phyloP scores from a whole-genome alignment of 2,329 filamentous ascomycete genomes.

The Huntiella moniliformis region DNA sequence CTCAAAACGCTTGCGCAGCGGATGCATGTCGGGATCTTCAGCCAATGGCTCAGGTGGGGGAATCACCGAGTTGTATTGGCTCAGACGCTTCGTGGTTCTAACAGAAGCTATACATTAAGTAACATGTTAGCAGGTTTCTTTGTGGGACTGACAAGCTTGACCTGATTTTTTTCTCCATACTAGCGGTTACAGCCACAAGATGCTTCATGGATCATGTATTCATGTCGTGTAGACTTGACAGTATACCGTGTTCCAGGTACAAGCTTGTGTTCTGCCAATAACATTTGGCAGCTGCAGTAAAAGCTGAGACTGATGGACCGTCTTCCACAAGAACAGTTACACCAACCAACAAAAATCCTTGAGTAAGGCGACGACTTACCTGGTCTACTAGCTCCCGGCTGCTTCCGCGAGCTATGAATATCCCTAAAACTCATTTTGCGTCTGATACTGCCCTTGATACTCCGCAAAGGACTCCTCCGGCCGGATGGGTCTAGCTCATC shows the following conservation, averaged over 20 bases:
- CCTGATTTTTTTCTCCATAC: too few relatives aligned
- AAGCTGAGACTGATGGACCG: neutral
- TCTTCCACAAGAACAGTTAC: too few relatives aligned
- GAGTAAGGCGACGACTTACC: conserved; percentile 25
- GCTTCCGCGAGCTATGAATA: conserved; percentile 86
- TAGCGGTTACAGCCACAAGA: too few relatives aligned
- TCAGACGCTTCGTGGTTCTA: conserved; percentile 72
- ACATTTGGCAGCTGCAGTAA: too few relatives aligned
- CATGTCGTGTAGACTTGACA: too few relatives aligned
- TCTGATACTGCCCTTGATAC: conserved; percentile 66
- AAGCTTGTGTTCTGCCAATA: too few relatives aligned
- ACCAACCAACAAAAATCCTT: too few relatives aligned
- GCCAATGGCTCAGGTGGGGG: conserved; percentile 82
- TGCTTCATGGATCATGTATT: too few relatives aligned
- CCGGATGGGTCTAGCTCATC: conserved; percentile 43
- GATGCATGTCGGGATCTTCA: conserved; percentile 82
- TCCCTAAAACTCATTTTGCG: conserved; percentile 84
- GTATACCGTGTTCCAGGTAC: too few relatives aligned
- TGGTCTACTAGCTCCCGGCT: conserved; percentile 56
- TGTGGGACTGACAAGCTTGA: too few relatives aligned
- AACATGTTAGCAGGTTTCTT: conserved; percentile 1
- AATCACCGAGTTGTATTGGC: conserved; percentile 97
- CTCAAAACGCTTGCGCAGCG: conserved; percentile 81
- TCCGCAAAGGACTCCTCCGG: conserved; percentile 36
- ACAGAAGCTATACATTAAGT: conserved; percentile 28